Conservation (phyloP, 768 basidiomycete genomes). For the Trametes coccinea region DNA sequence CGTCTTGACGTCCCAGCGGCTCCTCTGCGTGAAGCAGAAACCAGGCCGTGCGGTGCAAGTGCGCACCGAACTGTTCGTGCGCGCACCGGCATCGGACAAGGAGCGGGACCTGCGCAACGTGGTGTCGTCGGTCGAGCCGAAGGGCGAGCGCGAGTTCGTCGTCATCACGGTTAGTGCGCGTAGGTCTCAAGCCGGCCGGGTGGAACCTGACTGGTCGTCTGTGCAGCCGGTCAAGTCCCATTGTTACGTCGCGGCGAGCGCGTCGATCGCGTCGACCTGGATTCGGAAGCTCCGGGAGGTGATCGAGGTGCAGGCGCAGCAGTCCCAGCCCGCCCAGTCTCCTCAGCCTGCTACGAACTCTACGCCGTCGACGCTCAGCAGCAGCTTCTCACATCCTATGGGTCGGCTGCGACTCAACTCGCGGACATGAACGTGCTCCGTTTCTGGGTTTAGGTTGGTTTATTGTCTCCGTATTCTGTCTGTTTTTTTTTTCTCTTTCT, state of each 20-base stretch:
- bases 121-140: slow-evolving; percentile 50
- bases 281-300: slow-evolving; percentile 35
- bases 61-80: slow-evolving; percentile 54
- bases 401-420: slow-evolving; percentile 19
- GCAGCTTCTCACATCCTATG: neutral
- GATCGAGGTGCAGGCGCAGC: slow-evolving; percentile 21
- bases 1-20: slow-evolving; percentile 54
- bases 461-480: no score
- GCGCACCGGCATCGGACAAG: slow-evolving; percentile 29
- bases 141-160: slow-evolving; percentile 59
- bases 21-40: slow-evolving; percentile 57
- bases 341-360: neutral
- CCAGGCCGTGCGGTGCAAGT: slow-evolving; percentile 41
- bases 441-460: neutral
- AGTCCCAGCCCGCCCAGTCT: neutral
- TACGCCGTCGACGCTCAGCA: neutral
- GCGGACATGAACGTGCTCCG: slow-evolving; percentile 15
- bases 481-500: neutral
- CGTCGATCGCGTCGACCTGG: slow-evolving; percentile 33
- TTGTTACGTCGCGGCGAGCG: slow-evolving; percentile 29
- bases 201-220: slow-evolving; percentile 10
- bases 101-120: slow-evolving; percentile 48
- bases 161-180: slow-evolving; percentile 55
- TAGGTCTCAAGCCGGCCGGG: neutral
- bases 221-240: slow-evolving; percentile 47